phyloP scores from a whole-genome alignment of 257 asterid genomes.

The Ajuga chamaepitys region DNA sequence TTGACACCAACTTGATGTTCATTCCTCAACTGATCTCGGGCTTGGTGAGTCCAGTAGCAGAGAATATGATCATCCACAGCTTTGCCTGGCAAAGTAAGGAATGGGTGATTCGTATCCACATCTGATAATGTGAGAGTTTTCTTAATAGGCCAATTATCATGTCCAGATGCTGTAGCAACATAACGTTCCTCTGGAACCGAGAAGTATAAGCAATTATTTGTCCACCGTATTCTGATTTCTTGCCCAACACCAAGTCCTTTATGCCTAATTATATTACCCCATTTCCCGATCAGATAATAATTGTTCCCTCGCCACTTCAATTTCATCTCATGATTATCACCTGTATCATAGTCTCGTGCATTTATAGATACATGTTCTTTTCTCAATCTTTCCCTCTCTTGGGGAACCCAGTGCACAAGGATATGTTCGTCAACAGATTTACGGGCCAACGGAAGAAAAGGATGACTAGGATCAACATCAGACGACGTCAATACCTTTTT shows the following conservation, averaged over 20 bases:
- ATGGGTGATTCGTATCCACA: conserved; percentile 51
- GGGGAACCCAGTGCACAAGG: conserved; percentile 40
- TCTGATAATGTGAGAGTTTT: conserved; percentile 50
- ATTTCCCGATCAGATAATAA: conserved; percentile 38
- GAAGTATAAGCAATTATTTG: conserved; percentile 37
- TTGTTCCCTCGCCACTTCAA: conserved; percentile 45
- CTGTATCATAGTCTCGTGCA: conserved; percentile 42
- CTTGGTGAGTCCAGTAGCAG: conserved; percentile 40
- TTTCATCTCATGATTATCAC: conserved; percentile 37
- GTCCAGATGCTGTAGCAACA: conserved; percentile 27
- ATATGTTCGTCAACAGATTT: conserved; percentile 42
- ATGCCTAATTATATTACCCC: conserved; percentile 38
- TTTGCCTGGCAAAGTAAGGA: conserved; percentile 49
- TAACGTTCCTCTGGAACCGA: conserved; percentile 34
- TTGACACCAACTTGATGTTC: conserved; percentile 41
- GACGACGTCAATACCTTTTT: conserved; percentile 37
- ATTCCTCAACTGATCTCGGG: conserved; percentile 43
- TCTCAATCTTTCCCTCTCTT: conserved; percentile 35
- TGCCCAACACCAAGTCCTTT: conserved; percentile 47
- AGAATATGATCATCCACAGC: conserved; percentile 53
- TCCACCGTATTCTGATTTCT: conserved; percentile 44
- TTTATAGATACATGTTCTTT: conserved; percentile 41
- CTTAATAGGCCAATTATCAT: conserved; percentile 45
- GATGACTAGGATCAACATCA: conserved; percentile 46
- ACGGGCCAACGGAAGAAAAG: conserved; percentile 46